Evolutionary conservation across 352 stramenopile genomes (phyloP).

Genomic region (Phytophthora europaea): DNA sequence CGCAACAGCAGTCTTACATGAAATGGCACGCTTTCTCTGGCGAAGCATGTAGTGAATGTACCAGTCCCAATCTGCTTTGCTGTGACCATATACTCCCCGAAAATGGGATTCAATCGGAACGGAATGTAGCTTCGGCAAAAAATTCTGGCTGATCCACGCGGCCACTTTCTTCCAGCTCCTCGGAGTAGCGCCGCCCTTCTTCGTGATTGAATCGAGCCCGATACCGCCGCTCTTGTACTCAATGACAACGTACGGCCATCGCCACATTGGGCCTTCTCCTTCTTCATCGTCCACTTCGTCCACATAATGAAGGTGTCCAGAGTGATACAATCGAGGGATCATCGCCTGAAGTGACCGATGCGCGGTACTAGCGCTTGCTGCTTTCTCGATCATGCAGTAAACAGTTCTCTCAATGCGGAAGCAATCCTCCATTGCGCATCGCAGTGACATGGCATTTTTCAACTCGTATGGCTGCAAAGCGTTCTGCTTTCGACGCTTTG

Average conservation of each 20-base stretch:
- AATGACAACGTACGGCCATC: constrained; percentile 87
- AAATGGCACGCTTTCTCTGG: constrained; percentile 67
- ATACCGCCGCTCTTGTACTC: constrained; percentile 67
- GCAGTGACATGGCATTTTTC: constrained; percentile 65
- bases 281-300: constrained; percentile 78
- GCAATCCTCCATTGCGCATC: constrained; percentile 81
- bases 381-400: constrained; percentile 65
- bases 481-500: constrained; percentile 59
- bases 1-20: constrained; percentile 61
- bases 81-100: constrained; percentile 68
- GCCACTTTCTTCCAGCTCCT: constrained; percentile 65
- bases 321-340: constrained; percentile 61
- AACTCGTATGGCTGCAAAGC: constrained; percentile 61
- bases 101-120: constrained; percentile 58
- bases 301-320: constrained; percentile 63
- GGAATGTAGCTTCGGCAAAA: constrained; percentile 70
- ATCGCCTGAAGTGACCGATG: constrained; percentile 39
- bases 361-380: background rate
- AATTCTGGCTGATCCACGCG: constrained; percentile 68
- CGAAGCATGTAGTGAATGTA: constrained; percentile 84
- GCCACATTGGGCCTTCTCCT: constrained; percentile 75
- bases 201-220: constrained; percentile 64
- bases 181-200: constrained; percentile 57
- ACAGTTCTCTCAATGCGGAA: constrained; percentile 71
- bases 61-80: constrained; percentile 80